Base-by-base conservation (phyloP, 1,139 yeast genomes). In the Hanseniaspora uvarum region DNA sequence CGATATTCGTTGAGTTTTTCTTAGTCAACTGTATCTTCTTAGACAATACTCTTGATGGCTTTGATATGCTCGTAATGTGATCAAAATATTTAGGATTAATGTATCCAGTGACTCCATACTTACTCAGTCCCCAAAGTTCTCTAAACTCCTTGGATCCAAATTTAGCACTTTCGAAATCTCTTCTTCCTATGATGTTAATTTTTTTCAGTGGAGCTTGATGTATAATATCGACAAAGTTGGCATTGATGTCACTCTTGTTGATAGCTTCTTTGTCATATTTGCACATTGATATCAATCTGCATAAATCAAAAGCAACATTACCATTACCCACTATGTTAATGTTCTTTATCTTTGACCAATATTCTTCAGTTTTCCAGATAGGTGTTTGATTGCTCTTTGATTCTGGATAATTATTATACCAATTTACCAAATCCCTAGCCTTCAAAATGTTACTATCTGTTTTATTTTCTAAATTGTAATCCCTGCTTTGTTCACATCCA, bases 271-370 rank as follows among this genome's bases (percentile, higher is more conserved):
- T 59, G 5, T 70, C 69, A 0, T 73, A 67, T 2, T 74, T 73
- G 30, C 80, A 79, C 12, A 82, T 80, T 56, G 89, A 68, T 38
- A 92, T 70, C 2, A 92, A 73, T 54, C 99, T 71, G 1, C 96
- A 89, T 8, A 92, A 81, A 65, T 92, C 99, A 57, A 92, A 70
- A 0, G 98, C 96, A n/a, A 92, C 99, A 64, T 92, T 92, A 43
- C 99, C 99, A 65, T 89, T 89, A 4, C 99, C 99, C n/a, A 92
- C 76, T 45, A 92, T 81, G 1, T 84, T 79, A 1, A 88, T 95
- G 46, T 76, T 72, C 57, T 77, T 76, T 1, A 83, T 80, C 40
- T 75, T 70, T 11, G 76, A 47, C 78, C 60, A 92, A 71, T 48
- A 54, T 4, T 45, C 52, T 5, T 12, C 16, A 5, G 44, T 46